Evolutionary conservation across 2,329 filamentous ascomycete genomes (phyloP), one percentile per base, ranked within the genome.

Genomic region (Septoria linicola): DNA sequence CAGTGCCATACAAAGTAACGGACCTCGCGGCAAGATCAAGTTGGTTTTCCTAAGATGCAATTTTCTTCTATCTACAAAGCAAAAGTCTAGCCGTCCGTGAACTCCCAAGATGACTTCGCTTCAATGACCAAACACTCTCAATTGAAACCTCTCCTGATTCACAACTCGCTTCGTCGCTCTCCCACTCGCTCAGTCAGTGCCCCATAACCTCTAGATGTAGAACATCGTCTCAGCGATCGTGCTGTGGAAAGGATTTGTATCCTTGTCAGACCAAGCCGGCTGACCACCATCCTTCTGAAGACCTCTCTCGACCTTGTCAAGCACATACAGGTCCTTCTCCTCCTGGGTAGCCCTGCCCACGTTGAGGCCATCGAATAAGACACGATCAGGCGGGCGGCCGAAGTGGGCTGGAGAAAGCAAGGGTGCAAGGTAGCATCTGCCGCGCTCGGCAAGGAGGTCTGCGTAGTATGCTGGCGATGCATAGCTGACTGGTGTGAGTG

Each of bases 381-480:
- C 4, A 2, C 16, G 8, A 7, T 49, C 27, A 1, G 25, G 4
- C 13, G 37, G 37, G 3, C 36, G 16, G 0, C 17, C 25, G 8
- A 5, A 0, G 4, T 41, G 36, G 11, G 4, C 13, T 6, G 35
- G 36, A 1, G 40, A 19, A 7, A 51, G 19, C 27, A 53, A 48
- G 11, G 30, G 40, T 2, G 59, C 52, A 2, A 71, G 46, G 40
- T 70, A 71, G 16, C 17, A 16, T 2, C 64, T 53, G 1, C 63
- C 70, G 1, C 70, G 66, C 11, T 72, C 70, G 48, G 68, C 72
- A 2, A 73, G 63, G 1, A 61, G 62, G 41, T 73, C 70, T 7
- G 71, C 70, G 49, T 68, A 69, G 63, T 72, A 73, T 0, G 70
- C 64, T 0, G 70, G 69, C 2, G 66, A 37, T 0, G 55, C 61